Conservation (phyloP, 2,329 filamentous ascomycete genomes). For the Claviceps paspali region DNA sequence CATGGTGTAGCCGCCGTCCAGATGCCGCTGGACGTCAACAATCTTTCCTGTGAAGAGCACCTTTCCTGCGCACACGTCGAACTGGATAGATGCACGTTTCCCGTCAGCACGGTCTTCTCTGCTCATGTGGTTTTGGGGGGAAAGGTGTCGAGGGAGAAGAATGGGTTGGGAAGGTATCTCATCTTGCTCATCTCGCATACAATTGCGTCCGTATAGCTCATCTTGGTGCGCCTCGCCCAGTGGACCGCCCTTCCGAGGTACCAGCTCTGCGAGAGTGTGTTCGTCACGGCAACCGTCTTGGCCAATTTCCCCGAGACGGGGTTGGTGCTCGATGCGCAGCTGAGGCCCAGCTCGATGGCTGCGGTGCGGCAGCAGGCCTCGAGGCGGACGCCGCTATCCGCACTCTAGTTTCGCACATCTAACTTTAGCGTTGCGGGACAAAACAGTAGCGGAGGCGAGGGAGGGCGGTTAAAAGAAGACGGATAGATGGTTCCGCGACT, state of each 20-base stretch:
- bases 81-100: conserved; percentile 7
- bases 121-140: no score
- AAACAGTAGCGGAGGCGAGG: no score
- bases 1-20: conserved; percentile 26
- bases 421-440: no score
- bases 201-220: conserved; percentile 15
- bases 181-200: no score
- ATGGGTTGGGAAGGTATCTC: no score
- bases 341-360: conserved; percentile 23
- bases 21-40: conserved; percentile 22
- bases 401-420: no score
- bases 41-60: conserved; percentile 25
- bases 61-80: conserved; percentile 18
- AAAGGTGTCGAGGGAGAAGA: no score
- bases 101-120: no score
- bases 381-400: conserved; percentile 19
- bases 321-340: conserved; percentile 20
- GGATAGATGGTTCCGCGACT: no score
- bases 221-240: conserved; percentile 15
- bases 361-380: conserved; percentile 21
- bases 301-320: conserved; percentile 14
- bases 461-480: no score
- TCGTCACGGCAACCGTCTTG: conserved; percentile 6
- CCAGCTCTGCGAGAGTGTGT: conserved; percentile 20
- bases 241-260: conserved; percentile 18